Evolutionary conservation across 2,329 filamentous ascomycete species (phyloP).

Genomic region (Periglandula ipomoeae): DNA sequence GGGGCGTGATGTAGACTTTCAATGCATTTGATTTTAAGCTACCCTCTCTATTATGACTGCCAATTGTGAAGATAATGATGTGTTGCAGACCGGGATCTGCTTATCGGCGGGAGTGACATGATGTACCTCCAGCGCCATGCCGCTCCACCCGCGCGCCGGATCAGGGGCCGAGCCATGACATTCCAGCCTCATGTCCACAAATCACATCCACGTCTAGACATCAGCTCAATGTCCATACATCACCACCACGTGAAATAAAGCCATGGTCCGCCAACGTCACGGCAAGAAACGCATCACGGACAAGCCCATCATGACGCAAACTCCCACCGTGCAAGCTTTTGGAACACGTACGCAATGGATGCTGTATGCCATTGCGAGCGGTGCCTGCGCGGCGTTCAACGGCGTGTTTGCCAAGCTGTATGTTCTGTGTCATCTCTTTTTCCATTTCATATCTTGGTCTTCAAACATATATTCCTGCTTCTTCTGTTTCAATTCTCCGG

Average conservation of each 20-base stretch:
- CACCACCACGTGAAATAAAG: neutral
- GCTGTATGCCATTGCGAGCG: constrained; percentile 61
- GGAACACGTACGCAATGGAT: constrained; percentile 46
- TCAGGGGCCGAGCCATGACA: no score
- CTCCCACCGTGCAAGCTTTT: constrained; percentile 15
- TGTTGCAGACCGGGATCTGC: no score
- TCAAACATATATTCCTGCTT: neutral
- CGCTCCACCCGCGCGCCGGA: no score
- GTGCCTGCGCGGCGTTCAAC: constrained; percentile 71
- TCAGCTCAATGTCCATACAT: neutral
- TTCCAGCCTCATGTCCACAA: no score
- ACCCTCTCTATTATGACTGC: no score
- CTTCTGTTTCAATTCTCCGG: neutral
- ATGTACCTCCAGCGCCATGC: no score
- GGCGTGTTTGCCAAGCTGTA: constrained; percentile 78
- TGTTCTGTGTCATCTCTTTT: no score
- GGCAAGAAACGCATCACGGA: neutral
- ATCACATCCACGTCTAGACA: neutral
- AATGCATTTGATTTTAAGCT: no score
- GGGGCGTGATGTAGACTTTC: neutral
- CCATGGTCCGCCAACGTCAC: constrained; percentile 22
- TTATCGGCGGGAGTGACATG: no score
- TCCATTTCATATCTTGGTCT: no score
- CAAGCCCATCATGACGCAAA: constrained; percentile 8
- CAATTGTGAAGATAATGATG: no score